Evolutionary conservation across 73 alveolate genomes (phyloP).

Genomic region (Paramecium caudatum): DNA sequence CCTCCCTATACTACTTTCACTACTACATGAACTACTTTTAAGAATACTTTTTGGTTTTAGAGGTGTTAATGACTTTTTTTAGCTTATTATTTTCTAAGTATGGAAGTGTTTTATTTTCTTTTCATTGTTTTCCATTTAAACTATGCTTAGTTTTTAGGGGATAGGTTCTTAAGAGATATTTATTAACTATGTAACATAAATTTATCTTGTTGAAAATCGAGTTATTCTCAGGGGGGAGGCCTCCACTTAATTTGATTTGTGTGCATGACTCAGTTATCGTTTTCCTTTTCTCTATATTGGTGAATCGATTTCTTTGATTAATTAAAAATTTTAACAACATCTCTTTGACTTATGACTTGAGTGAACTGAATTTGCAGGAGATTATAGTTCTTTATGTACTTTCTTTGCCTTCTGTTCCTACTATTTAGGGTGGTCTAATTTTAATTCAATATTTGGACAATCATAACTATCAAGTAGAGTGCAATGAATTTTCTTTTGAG

Average conservation of each 20-base stretch:
- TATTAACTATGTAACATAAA: not conserved
- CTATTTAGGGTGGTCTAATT: not conserved
- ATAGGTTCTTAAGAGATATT: not conserved
- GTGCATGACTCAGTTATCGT: constrained; percentile 1
- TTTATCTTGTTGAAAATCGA: constrained; percentile 19
- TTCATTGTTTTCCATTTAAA: constrained; percentile 11
- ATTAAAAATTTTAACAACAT: too few species aligned
- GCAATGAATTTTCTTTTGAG: not conserved
- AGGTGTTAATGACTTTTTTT: too few species aligned
- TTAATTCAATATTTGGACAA: not conserved
- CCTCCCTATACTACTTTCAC: constrained; percentile 1
- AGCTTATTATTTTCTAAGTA: too few species aligned
- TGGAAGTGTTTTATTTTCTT: not conserved
- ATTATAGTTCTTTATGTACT: not conserved
- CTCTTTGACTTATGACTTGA: too few species aligned
- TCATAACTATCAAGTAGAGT: not conserved
- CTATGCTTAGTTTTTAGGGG: not conserved
- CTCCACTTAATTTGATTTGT: not conserved
- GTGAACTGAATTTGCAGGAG: not conserved
- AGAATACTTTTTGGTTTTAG: constrained; percentile 6
- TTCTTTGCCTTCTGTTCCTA: not conserved
- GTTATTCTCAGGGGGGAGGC: constrained; percentile 3
- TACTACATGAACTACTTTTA: not conserved
- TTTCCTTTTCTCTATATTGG: not conserved
- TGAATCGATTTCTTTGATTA: too few species aligned